Percentiles rank a stretch among this genome's conserved stretches.
Conservation (phyloP, 1,284 basidiomycete genomes). For the Rugosomyces carneus region DNA sequence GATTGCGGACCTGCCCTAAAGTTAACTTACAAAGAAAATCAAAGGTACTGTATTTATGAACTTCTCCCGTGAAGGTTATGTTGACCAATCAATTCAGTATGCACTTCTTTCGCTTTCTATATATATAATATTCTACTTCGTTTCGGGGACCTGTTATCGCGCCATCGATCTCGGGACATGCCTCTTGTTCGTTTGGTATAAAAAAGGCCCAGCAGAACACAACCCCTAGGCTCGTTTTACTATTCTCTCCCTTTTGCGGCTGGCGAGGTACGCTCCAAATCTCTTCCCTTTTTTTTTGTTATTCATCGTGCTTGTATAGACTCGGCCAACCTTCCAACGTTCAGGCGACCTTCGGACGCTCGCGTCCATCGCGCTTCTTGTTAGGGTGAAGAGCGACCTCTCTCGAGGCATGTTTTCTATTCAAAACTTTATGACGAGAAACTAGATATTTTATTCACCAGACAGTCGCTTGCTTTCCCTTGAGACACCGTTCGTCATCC, state of each 20-base stretch:
- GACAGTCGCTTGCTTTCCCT: conserved; percentile 26
- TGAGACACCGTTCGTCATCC: conserved; percentile 53
- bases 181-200: conserved; percentile 14
- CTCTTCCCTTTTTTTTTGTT: neutral
- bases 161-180: conserved; percentile 18
- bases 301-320: conserved; percentile 7
- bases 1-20: conserved; percentile 25
- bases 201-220: conserved; percentile 1
- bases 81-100: neutral
- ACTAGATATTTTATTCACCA: conserved; percentile 2
- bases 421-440: conserved; percentile 6
- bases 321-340: conserved; percentile 47
- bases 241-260: neutral
- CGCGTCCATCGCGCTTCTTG: conserved; percentile 73
- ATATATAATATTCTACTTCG: neutral
- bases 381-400: conserved; percentile 53
- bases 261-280: conserved; percentile 2
- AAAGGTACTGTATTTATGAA: neutral
- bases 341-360: conserved; percentile 61
- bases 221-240: neutral
- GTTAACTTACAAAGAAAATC: conserved; percentile 9
- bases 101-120: neutral
- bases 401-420: conserved; percentile 33
- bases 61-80: conserved; percentile 4
- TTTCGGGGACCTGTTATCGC: conserved; percentile 20